A percentile compares a stretch with the other conserved stretches of the same genome.
Evolutionary conservation across 176 grass and related monocot genomes (phyloP).

Genomic region (Eragrostis nindensis): DNA sequence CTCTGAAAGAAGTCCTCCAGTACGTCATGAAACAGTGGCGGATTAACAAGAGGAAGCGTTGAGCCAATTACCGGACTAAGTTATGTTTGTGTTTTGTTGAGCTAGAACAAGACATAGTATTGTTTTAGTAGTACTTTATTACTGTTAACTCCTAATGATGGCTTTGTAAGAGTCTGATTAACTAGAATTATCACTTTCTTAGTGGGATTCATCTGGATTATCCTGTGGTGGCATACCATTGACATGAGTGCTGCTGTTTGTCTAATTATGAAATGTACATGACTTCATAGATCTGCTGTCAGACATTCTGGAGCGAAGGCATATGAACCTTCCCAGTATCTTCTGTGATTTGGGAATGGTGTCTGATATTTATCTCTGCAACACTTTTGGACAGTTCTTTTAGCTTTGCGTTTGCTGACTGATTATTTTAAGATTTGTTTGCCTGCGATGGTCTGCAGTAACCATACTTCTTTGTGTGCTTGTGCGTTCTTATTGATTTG

Average conservation of each 20-base stretch:
- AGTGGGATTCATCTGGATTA: background rate
- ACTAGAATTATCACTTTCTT: background rate
- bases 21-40: slow-evolving; percentile 19
- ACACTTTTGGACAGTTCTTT: background rate
- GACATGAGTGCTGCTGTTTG: slow-evolving; percentile 9
- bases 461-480: no score
- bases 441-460: no score
- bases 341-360: background rate
- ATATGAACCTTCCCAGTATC: background rate
- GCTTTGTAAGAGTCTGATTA: background rate
- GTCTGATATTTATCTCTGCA: background rate
- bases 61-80: background rate
- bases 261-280: background rate
- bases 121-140: background rate
- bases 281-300: background rate
- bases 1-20: slow-evolving; percentile 30
- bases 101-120: background rate
- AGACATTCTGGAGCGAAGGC: background rate
- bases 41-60: slow-evolving; percentile 29
- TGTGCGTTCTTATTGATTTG: background rate
- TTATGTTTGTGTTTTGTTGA: background rate
- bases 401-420: background rate
- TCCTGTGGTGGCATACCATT: background rate
- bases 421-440: background rate
- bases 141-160: background rate